phyloP scores from a whole-genome alignment of 2,329 filamentous ascomycete genomes.

The Aspergillus alliaceus region DNA sequence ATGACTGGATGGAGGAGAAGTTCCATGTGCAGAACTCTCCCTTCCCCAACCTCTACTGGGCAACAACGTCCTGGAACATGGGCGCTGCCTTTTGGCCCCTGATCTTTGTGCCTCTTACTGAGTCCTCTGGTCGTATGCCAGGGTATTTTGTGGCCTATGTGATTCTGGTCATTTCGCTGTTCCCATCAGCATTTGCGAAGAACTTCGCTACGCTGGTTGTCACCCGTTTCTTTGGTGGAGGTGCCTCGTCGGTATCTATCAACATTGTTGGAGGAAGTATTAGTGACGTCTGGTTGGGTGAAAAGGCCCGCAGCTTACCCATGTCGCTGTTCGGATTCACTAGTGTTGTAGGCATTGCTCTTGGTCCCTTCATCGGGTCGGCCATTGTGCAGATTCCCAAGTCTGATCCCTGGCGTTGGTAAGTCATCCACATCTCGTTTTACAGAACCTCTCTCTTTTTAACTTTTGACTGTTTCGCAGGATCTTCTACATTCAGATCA shows the following conservation, averaged over 20 bases:
- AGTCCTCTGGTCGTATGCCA: conserved; percentile 45
- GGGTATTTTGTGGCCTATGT: conserved; percentile 47
- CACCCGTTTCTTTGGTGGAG: conserved; percentile 46
- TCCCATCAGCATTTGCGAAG: conserved; percentile 44
- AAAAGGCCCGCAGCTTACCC: conserved; percentile 40
- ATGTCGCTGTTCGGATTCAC: conserved; percentile 47
- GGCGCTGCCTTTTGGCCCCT: conserved; percentile 40
- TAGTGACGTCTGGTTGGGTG: conserved; percentile 39
- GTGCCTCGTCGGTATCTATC: conserved; percentile 44
- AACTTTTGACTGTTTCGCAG: conserved; percentile 19
- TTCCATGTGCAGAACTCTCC: conserved; percentile 37
- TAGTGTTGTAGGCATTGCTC: conserved; percentile 44
- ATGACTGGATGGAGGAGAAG: conserved; percentile 27
- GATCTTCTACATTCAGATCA: conserved; percentile 49
- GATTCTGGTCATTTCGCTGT: conserved; percentile 42
- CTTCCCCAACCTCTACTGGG: conserved; percentile 36
- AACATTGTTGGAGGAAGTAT: conserved; percentile 41
- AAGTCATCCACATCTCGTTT: conserved; percentile 5
- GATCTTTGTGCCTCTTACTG: conserved; percentile 38
- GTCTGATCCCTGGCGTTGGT: conserved; percentile 43
- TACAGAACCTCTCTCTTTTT: neutral
- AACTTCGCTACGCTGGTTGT: conserved; percentile 49
- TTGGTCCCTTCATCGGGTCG: conserved; percentile 47
- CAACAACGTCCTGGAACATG: conserved; percentile 39
- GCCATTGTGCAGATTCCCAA: conserved; percentile 38